These are phyloP conservation scores for Fagopyrum homotropicum DNA, from an alignment of 148 eudicot species.

Conservation along the genomic window DNA sequence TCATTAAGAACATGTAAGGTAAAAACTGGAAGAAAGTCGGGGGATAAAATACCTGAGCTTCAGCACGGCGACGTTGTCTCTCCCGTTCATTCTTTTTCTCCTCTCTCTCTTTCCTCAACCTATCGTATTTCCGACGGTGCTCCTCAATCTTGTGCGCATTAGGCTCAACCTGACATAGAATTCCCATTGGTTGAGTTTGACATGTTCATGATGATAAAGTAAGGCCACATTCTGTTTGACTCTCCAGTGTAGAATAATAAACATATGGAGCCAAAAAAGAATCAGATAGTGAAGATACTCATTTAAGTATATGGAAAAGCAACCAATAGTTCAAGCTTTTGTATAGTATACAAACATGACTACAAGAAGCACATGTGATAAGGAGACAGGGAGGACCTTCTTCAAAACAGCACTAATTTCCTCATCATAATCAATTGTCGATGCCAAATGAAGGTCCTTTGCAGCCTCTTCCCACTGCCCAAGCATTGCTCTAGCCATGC, in stretches of 20 bases:
- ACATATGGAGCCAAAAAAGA: neutral
- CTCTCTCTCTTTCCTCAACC: constrained; percentile 65
- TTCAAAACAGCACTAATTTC: constrained; percentile 58
- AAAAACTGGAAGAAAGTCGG: neutral
- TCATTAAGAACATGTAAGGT: neutral
- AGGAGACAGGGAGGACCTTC: constrained; percentile 37
- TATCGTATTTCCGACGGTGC: constrained; percentile 78
- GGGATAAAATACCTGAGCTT: constrained; percentile 48
- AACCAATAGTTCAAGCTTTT: neutral
- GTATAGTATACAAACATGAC: constrained; percentile 1
- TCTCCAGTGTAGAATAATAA: neutral
- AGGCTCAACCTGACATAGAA: constrained; percentile 63
- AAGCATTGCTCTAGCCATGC: constrained; percentile 86
- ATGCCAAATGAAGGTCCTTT: constrained; percentile 83
- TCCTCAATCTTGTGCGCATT: constrained; percentile 87
- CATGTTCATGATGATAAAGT: neutral
- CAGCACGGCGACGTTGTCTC: constrained; percentile 53
- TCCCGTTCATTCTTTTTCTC: constrained; percentile 52
- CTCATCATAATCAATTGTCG: constrained; percentile 80
- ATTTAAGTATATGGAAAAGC: neutral
- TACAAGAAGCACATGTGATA: neutral
- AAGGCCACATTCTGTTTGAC: neutral
- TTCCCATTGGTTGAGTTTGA: neutral
- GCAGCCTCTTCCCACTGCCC: constrained; percentile 96
- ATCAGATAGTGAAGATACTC: neutral